Percentiles rank a stretch among this genome's conserved stretches.
Conservation (phyloP, 192 early-diverging fungal species). For the Coemansia sp. region DNA sequence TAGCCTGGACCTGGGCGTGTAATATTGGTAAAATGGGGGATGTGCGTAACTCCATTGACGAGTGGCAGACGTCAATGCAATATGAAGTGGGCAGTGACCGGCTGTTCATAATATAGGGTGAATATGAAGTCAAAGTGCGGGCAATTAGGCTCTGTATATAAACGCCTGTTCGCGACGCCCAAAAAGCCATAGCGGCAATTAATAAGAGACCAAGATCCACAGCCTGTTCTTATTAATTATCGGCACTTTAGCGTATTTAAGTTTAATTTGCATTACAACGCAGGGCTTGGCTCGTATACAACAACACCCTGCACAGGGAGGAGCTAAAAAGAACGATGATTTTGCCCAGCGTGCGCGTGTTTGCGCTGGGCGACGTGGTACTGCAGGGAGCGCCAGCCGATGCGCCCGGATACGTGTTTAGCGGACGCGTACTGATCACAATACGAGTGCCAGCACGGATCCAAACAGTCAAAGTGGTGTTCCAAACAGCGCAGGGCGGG, state of each 20-base stretch:
- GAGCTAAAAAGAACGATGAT: slow-evolving; percentile 20
- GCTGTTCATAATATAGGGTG: too few species aligned
- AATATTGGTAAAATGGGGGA: neutral
- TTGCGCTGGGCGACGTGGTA: slow-evolving; percentile 42
- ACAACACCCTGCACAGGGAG: neutral
- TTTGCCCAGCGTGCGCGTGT: slow-evolving; percentile 40
- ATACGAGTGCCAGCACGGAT: slow-evolving; percentile 28
- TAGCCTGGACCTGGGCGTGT: neutral
- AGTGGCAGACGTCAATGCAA: neutral
- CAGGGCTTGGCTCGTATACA: too few species aligned
- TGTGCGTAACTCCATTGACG: too few species aligned
- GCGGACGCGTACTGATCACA: slow-evolving; percentile 44
- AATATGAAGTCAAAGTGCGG: too few species aligned
- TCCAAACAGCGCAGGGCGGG: slow-evolving; percentile 39
- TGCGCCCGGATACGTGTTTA: slow-evolving; percentile 34
- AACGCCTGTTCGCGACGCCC: too few species aligned
- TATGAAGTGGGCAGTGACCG: slow-evolving; percentile 3
- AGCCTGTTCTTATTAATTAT: too few species aligned
- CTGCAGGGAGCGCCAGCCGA: slow-evolving; percentile 38
- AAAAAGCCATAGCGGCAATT: too few species aligned
- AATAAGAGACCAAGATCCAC: too few species aligned
- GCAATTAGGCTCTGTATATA: too few species aligned
- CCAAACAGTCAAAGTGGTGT: slow-evolving; percentile 25
- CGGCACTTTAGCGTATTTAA: too few species aligned
- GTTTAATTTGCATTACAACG: too few species aligned